Base-by-base conservation (phyloP, 2,329 filamentous ascomycete species). In the Colletotrichum nymphaeae region DNA sequence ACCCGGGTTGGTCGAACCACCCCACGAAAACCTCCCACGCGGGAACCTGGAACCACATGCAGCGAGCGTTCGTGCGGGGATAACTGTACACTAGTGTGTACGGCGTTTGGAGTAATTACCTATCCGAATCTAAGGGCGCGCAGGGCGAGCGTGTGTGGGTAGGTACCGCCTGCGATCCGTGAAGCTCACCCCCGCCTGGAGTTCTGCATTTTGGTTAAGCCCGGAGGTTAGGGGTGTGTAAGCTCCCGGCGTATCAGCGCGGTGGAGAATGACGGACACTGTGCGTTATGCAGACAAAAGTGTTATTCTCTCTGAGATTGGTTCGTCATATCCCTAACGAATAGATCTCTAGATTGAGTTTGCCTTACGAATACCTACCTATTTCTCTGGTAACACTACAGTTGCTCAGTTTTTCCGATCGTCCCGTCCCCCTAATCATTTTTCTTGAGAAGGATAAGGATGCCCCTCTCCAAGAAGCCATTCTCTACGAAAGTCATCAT, bases 181-280 rank as follows among this genome's bases (percentile, higher is more conserved):
- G 46, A n/a, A 24, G 49, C 42, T 0, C 30, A 11, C 32, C 5
- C 37, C 14, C 37, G 16, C 32, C 32, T 35, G 32, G 11, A 12
- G 32, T 35, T 35, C 32, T 35, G 32, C 32, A 35, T 4, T n/a
- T 14, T 37, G n/a, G 53, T 42, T 8, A 69, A 37, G 9, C 49
- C 35, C 67, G 60, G 59, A 60, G 60, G 35, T 62, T n/a, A 56
- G 12, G 37, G 60, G 16, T 12, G 37, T 30, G 70, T 57, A 66
- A 73, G 71, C 67, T 62, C 57, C 60, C 67, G 56, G 60, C 49
- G 67, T 73, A 71, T 73, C 67, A 70, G 67, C 55, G 56, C 37
- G 26, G 56, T 73, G 56, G 67, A 35, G 60, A 55, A 67, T 19
- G 52, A 24, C 49, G 35, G n/a, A 19, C 42, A 9, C 56, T 60